Conservation (phyloP, 2,329 filamentous ascomycete genomes). For the Hirsutella thompsonii region DNA sequence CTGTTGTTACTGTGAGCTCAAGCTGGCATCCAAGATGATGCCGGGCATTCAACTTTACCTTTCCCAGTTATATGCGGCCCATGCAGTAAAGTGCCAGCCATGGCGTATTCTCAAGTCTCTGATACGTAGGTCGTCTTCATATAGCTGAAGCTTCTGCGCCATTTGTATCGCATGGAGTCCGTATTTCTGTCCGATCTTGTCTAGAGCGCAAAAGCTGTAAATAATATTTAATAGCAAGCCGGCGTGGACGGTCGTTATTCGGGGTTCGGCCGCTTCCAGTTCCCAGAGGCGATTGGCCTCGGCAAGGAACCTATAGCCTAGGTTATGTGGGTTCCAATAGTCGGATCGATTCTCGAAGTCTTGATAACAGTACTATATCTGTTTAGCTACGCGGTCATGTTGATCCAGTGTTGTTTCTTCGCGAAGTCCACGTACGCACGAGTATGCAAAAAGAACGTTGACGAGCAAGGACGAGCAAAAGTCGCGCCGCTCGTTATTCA, state of each 20-base stretch:
- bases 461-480: constrained; percentile 27
- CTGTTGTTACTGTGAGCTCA: no score
- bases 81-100: constrained; percentile 16
- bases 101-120: constrained; percentile 8
- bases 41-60: no score
- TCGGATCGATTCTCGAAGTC: constrained; percentile 15
- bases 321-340: constrained; percentile 22
- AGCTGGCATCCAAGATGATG: no score
- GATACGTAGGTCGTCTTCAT: constrained; percentile 7
- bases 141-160: constrained; percentile 18
- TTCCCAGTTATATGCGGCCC: constrained; percentile 23
- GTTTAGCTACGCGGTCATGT: no score
- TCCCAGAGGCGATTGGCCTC: constrained; percentile 27
- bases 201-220: constrained; percentile 20
- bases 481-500: constrained; percentile 13
- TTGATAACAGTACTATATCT: constrained; percentile 15
- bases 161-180: constrained; percentile 17
- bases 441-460: constrained; percentile 21
- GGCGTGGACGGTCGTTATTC: constrained; percentile 23
- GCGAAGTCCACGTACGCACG: constrained; percentile 26
- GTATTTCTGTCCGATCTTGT: constrained; percentile 23
- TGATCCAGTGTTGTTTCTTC: no score
- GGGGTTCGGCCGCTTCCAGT: constrained; percentile 13
- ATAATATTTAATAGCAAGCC: constrained; percentile 18
- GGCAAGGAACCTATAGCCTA: constrained; percentile 21